phyloP scores from a whole-genome alignment of 164 flowering plant species.

The Liriodendron chinense region DNA sequence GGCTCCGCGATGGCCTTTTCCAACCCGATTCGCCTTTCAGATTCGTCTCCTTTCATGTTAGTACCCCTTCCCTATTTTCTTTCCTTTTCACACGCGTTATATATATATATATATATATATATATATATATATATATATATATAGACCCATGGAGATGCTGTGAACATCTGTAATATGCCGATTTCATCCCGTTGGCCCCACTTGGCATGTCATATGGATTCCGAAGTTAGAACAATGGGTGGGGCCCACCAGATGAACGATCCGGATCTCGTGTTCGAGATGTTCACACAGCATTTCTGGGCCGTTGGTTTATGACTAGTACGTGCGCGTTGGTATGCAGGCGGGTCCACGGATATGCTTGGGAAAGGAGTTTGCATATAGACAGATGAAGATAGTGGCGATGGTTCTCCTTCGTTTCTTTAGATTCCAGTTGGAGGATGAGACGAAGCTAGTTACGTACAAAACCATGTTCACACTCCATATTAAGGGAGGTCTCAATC shows the following conservation, averaged over 20 bases:
- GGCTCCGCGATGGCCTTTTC: constrained; percentile 61
- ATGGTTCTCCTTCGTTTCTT: constrained; percentile 51
- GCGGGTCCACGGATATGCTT: constrained; percentile 74
- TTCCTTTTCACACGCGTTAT: neutral
- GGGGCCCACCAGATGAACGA: neutral
- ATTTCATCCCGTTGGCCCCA: no score
- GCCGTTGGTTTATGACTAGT: neutral
- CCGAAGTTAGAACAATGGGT: no score
- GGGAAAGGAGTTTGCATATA: constrained; percentile 74
- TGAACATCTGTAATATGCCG: no score
- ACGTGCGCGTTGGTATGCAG: constrained; percentile 27
- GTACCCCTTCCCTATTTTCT: constrained; percentile 8
- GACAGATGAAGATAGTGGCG: constrained; percentile 74
- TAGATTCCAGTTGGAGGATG: constrained; percentile 54
- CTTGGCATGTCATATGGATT: no score
- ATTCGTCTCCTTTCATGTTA: constrained; percentile 64
- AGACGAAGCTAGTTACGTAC: constrained; percentile 36
- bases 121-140: no score
- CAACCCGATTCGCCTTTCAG: constrained; percentile 69
- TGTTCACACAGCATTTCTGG: neutral
- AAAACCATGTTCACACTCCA: constrained; percentile 73
- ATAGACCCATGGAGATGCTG: no score
- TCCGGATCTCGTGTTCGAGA: neutral
- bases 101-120: no score
- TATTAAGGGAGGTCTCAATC: constrained; percentile 51